These are phyloP conservation scores for Pontederia paniculata DNA, from an alignment of 176 grass and related monocot species.

Conservation along the genomic window DNA sequence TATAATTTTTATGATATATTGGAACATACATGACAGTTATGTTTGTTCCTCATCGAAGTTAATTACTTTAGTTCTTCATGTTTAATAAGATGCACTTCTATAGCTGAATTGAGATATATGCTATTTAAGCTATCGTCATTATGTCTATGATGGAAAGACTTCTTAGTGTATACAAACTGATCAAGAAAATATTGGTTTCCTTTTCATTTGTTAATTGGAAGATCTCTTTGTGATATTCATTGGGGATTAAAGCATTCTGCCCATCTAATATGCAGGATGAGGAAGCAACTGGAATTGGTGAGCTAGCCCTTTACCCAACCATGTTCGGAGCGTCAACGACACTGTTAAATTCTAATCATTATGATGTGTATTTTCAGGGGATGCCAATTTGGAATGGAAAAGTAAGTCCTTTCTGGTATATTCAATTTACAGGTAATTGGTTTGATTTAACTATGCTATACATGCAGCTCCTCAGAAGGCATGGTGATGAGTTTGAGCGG, in stretches of 20 bases:
- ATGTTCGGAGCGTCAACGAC: slow-evolving; percentile 78
- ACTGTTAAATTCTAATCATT: slow-evolving; percentile 78
- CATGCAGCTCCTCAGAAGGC: slow-evolving; percentile 68
- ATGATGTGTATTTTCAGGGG: slow-evolving; percentile 75
- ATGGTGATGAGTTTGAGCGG: slow-evolving; percentile 85
- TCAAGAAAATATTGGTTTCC: too few species aligned
- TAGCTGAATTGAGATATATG: too few species aligned
- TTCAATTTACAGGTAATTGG: background rate
- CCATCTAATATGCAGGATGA: slow-evolving; percentile 29
- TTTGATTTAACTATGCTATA: background rate
- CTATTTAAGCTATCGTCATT: too few species aligned
- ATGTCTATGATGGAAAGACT: too few species aligned
- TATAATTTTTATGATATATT: background rate
- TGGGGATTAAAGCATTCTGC: background rate
- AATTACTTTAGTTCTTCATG: too few species aligned
- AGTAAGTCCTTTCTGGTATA: slow-evolving; percentile 19
- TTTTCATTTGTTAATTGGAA: too few species aligned
- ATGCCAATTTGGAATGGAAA: slow-evolving; percentile 75
- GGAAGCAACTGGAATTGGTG: slow-evolving; percentile 52
- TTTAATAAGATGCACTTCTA: too few species aligned
- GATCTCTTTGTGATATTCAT: too few species aligned
- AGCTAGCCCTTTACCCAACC: slow-evolving; percentile 75
- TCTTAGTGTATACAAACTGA: too few species aligned
- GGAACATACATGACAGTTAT: too few species aligned
- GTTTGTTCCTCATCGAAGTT: too few species aligned